Evolutionary conservation across 1,139 yeast genomes (phyloP).

Genomic region (Scheffersomyces cryptocercus): DNA sequence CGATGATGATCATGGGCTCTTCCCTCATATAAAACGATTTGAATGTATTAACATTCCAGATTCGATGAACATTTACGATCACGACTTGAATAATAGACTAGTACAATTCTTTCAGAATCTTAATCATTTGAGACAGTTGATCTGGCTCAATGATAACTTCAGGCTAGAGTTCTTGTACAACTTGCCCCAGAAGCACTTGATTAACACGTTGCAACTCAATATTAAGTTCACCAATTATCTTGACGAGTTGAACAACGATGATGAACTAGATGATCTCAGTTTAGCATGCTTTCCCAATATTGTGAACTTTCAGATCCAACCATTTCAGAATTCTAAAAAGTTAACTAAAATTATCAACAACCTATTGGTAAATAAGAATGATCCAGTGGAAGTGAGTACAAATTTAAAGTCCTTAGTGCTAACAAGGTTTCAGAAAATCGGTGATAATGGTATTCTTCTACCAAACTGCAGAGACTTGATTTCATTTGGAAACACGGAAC

Average conservation of each 20-base stretch:
- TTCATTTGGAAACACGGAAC: background rate
- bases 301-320: slow-evolving; percentile 27
- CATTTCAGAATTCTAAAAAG: slow-evolving; percentile 23
- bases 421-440: slow-evolving; percentile 13
- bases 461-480: slow-evolving; percentile 8
- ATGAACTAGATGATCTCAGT: slow-evolving; percentile 6
- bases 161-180: slow-evolving; percentile 24
- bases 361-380: slow-evolving; percentile 16
- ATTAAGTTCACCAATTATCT: slow-evolving; percentile 24
- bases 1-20: slow-evolving; percentile 1
- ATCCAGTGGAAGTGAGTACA: slow-evolving; percentile 8
- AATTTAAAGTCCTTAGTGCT: slow-evolving; percentile 20
- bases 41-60: slow-evolving; percentile 35
- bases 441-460: background rate
- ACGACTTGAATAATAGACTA: slow-evolving; percentile 20
- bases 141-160: slow-evolving; percentile 38
- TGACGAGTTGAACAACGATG: slow-evolving; percentile 11
- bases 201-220: slow-evolving; percentile 25
- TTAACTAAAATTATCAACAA: slow-evolving; percentile 20
- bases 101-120: slow-evolving; percentile 21
- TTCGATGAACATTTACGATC: slow-evolving; percentile 33
- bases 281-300: slow-evolving; percentile 25
- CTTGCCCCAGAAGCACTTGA: slow-evolving; percentile 19
- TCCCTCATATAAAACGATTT: slow-evolving; percentile 19
- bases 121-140: slow-evolving; percentile 22